Conservation (phyloP, 2,329 filamentous ascomycete species). For the Passalora sequoiae region DNA sequence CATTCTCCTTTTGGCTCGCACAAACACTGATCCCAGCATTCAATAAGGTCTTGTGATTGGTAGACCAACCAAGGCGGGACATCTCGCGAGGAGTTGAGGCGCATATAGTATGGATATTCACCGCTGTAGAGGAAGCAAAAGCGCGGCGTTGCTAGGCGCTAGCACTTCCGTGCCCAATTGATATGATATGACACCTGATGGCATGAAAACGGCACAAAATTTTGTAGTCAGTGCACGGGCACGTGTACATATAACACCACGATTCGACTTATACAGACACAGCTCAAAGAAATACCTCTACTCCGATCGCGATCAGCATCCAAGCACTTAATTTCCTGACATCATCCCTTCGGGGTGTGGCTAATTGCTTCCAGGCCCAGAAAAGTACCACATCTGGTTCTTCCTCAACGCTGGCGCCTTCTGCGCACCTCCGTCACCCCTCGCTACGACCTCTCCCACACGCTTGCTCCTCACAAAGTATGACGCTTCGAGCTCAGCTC, state of each 20-base stretch:
- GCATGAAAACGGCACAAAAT: too few relatives aligned
- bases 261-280: not conserved
- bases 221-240: not conserved
- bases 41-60: slow-evolving; percentile 56
- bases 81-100: not conserved
- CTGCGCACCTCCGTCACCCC: not conserved
- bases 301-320: not conserved
- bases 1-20: slow-evolving; percentile 99
- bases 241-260: slow-evolving; percentile 4
- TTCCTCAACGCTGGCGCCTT: not conserved
- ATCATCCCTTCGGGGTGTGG: not conserved
- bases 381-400: not conserved
- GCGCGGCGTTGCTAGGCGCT: not conserved
- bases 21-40: slow-evolving; percentile 97
- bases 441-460: not conserved
- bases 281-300: slow-evolving; percentile 1
- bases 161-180: too few relatives aligned
- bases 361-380: not conserved
- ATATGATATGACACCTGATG: too few relatives aligned
- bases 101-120: not conserved
- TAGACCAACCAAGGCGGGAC: not conserved
- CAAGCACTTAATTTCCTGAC: not conserved
- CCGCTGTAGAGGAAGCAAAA: not conserved
- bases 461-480: not conserved
- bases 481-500: not conserved